Conservation (phyloP, 495 filamentous ascomycete genomes). For the Lepraria neglecta region DNA sequence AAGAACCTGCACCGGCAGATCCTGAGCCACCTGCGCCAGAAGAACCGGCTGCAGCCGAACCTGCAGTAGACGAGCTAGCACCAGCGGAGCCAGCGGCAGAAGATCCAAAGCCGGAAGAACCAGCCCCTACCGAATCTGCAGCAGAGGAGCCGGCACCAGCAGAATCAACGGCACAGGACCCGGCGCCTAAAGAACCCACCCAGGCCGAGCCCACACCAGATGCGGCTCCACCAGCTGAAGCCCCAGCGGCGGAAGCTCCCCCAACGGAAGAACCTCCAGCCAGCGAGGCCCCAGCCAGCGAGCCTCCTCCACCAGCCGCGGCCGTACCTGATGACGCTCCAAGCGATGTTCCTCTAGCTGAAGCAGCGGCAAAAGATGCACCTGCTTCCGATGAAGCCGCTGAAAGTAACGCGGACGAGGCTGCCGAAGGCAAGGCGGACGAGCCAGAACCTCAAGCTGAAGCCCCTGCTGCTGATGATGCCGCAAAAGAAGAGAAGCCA, state of each 20-base stretch:
- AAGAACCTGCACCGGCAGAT: background rate
- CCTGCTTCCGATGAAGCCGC: background rate
- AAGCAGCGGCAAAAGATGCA: background rate
- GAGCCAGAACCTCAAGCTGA: conserved; percentile 1
- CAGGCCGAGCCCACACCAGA: background rate
- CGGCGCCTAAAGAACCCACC: background rate
- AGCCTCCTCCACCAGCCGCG: background rate
- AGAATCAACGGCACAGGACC: conserved; percentile 6
- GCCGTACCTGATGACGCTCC: background rate
- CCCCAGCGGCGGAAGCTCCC: conserved; percentile 11
- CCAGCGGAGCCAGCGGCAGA: background rate
- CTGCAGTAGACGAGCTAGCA: background rate
- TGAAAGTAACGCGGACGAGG: background rate
- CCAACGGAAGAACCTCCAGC: conserved; percentile 16
- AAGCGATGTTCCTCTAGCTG: background rate
- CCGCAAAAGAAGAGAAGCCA: conserved; percentile 41
- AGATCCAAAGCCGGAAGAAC: background rate
- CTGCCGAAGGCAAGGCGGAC: background rate
- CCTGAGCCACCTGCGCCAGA: conserved; percentile 2
- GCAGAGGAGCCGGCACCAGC: conserved; percentile 8
- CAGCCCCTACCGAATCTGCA: background rate
- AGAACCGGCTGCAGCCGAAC: background rate
- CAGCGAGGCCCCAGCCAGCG: conserved; percentile 9
- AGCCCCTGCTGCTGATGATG: conserved; percentile 4
- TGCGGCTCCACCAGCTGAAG: background rate